A percentile compares a stretch with the other conserved stretches of the same genome.
phyloP scores from a whole-genome alignment of 2,329 filamentous ascomycete species.

The Colletotrichum destructivum region DNA sequence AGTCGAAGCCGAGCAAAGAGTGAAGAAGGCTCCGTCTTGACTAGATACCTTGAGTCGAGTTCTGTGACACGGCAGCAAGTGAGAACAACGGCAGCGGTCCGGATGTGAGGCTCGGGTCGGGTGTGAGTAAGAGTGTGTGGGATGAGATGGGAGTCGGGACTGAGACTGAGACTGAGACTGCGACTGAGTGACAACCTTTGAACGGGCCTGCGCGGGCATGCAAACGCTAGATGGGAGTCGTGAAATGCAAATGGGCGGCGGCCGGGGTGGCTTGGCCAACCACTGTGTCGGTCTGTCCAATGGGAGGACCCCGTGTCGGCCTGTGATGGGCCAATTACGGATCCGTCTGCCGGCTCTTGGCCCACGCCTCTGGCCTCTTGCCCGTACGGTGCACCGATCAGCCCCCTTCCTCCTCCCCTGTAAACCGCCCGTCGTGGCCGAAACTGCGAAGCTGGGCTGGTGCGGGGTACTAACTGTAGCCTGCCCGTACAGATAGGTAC shows the following conservation, averaged over 20 bases:
- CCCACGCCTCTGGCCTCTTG: conserved; percentile 12
- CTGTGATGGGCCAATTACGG: conserved; percentile 27
- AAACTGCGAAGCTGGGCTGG: conserved; percentile 8
- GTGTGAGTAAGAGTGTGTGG: background rate
- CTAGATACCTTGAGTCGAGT: background rate
- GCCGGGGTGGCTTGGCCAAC: conserved; percentile 34
- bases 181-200: background rate
- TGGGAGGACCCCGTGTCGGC: background rate
- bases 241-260: conserved; percentile 34
- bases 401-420: conserved; percentile 23
- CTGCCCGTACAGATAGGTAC: too few species aligned
- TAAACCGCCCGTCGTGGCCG: background rate
- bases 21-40: background rate
- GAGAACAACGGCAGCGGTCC: background rate
- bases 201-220: conserved; percentile 25
- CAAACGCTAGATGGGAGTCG: conserved; percentile 20
- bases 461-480: conserved; percentile 34
- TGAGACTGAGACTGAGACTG: background rate
- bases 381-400: conserved; percentile 23
- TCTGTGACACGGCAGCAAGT: background rate
- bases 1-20: background rate
- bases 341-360: conserved; percentile 15
- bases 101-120: conserved; percentile 21
- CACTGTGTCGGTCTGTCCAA: conserved; percentile 36
- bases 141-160: conserved; percentile 10